Evolutionary conservation across 805 yeast genomes (phyloP), one percentile per base, ranked within the genome.

Genomic region (Suhomyces sp.): DNA sequence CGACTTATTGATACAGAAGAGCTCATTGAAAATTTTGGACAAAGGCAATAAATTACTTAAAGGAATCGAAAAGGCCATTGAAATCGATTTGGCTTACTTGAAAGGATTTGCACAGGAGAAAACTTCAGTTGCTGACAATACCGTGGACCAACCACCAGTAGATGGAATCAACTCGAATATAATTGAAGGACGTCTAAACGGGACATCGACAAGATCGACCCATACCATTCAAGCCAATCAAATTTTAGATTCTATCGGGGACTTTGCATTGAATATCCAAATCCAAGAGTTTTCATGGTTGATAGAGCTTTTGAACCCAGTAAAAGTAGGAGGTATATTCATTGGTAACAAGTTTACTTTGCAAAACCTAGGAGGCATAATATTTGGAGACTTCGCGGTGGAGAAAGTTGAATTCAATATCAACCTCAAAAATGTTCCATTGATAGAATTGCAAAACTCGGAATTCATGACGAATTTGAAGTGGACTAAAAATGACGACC

Each of bases 371-470:
- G 44, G 40, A 3, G 50, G 45, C 1, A 34, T 40, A 1, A 14
- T 44, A 2, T 39, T 39, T n/a, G 20, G 51, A 5, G 49, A 48
- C 6, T 44, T 49, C 4, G 25, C 41, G 19, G 29, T 54, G 6
- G 53, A 54, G 17, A 56, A 51, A 18, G 24, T 53, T 3, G 48
- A 53, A 6, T 28, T 52, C 9, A 53, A 48, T 5, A 23, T 47
- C 5, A 36, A 31, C 2, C n/a, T 58, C 6, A 29, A 29, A n/a
- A 43, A 43, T 2, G 29, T 35, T 2, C 38, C 47, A 2, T 19
- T 63, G 0, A 9, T 56, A 6, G 53, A 61, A 19, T 20, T 56
- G 1, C 60, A 60, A 33, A 53, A 51, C 29, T 57, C 66, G 3
- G 55, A 57, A 10, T 35, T 57, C 29, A 36, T 37, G 6, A 38